Evolutionary conservation across 768 basidiomycete genomes (phyloP), one percentile per base, ranked within the genome.

Genomic region (Leccinum arenicola): DNA sequence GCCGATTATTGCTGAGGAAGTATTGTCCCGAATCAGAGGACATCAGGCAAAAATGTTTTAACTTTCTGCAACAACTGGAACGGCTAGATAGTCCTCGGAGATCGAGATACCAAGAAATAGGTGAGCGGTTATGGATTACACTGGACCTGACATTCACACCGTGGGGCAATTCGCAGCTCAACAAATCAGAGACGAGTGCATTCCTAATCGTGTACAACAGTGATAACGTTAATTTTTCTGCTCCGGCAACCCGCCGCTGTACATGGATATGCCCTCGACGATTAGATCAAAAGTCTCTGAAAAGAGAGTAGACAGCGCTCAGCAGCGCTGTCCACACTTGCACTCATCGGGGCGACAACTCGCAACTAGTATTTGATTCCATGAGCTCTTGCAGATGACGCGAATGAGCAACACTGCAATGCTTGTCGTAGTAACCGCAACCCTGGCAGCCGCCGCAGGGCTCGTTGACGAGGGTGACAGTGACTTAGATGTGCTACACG

Each of bases 101-200:
- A 56, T 76, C 75, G 55, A 80, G 94, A 66, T 97, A 98, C 71
- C 69, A 77, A 59, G 87, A 88, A 35, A 73, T 91, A 52, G 77
- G 88, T 84, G 58, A 67, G 82, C 64, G 27, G 9, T 31, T 23
- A 31, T 17, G 25, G 10, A 14, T 11, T 49, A 9, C 45, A 14
- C 11, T 52, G 23, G 29, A 10, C 3, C 35, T 1, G 50, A 38
- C 1, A 21, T 50, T 59, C 19, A 59, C 40, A 29, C 52, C 1
- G n/a, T 12, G 12, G 31, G 50, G 17, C 27, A n/a, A 66, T 40
- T 40, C 40, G 59, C 54, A 70, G 69, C 67, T n/a, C 66, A 61
- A 54, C 66, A 64, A 14, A 56, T 71, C 36, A 58, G 43, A 50
- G 47, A 19, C 10, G 48, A 50, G 38, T 64, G 12, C 58, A 38